These are phyloP conservation scores for Sporisorium exsertum DNA, from an alignment of 1,284 basidiomycete genomes.

Conservation along the genomic window DNA sequence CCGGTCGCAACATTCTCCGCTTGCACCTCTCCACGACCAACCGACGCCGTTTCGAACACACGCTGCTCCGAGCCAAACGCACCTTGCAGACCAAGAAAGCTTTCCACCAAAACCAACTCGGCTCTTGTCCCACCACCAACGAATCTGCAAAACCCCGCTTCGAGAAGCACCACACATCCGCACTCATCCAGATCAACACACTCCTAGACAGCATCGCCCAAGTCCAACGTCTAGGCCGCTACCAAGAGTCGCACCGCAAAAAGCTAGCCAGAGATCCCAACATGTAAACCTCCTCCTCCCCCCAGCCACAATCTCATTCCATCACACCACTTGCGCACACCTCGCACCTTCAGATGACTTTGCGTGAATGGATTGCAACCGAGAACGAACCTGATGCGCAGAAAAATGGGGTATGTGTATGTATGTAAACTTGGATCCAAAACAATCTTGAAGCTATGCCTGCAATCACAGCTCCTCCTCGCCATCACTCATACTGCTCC, in stretches of 20 bases:
- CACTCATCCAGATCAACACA: conserved; percentile 8
- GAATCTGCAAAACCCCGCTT: too few relatives aligned
- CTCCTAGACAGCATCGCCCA: conserved; percentile 2
- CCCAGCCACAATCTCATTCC: too few relatives aligned
- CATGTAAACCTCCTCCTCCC: background rate
- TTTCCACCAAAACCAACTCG: background rate
- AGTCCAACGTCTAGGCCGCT: conserved; percentile 10
- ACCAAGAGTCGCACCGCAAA: conserved; percentile 1
- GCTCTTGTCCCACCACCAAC: background rate
- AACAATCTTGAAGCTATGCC: background rate
- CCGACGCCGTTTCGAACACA: conserved; percentile 20
- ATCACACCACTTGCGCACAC: too few relatives aligned
- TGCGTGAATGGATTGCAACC: background rate
- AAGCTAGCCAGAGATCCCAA: background rate
- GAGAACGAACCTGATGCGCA: background rate
- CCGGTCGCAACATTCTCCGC: background rate
- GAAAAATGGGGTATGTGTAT: background rate
- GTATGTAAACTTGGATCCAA: background rate
- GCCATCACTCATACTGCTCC: conserved; percentile 44
- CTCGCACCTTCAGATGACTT: too few relatives aligned
- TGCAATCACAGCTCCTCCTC: conserved; percentile 33
- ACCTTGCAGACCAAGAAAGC: background rate
- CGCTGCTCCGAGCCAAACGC: conserved; percentile 15
- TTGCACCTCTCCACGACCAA: conserved; percentile 26
- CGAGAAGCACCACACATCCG: background rate